Evolutionary conservation across 1,284 basidiomycete species (phyloP), one percentile per base, ranked within the genome.

Genomic region (Flammula alnicola): DNA sequence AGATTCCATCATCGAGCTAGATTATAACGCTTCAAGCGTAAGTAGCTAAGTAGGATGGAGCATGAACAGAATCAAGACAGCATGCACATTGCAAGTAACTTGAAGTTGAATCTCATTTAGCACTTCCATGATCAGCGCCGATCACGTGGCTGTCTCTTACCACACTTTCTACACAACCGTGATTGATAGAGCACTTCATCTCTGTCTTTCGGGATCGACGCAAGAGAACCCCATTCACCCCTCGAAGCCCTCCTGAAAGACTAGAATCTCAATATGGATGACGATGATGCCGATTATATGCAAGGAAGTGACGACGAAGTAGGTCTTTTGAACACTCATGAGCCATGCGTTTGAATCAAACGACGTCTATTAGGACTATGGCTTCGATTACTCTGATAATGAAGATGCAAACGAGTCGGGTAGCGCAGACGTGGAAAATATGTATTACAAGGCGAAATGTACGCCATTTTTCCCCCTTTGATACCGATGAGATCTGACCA

Each of bases 381-480:
- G 87, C 62, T 98, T 98, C 68, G 94, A 97, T 70, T 99, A 98
- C 68, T 95, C 94, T 39, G 95, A 95, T 67, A 88, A 86, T 52
- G 93, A 90, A 29, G 91, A 91, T 29, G 93, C 80, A 16, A 82
- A 86, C 44, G 88, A 86, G 53, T 80, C 86, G 8, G 91, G 82
- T 32, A 90, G 84, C 51, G 91, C 88, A n/a, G 95, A 98, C 68
- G 85, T 98, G 37, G 97, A 99, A 77, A 99, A 99, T 66, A 86
- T 95, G 81, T 99, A 99, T 74, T 99, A 99, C 72, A 91, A 88
- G 44, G 97, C 97, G 9, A 99, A 99, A 69, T 86, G 93, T 96
- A 59, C 53, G 86, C 67, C 35, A 37, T 27, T 31, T 9, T 9
- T 36, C 9, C 31, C 19, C 12, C 49, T 5, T 35, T 26, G 30